phyloP scores from a whole-genome alignment of 106 monocot species.

The Dioscorea zingiberensis region DNA sequence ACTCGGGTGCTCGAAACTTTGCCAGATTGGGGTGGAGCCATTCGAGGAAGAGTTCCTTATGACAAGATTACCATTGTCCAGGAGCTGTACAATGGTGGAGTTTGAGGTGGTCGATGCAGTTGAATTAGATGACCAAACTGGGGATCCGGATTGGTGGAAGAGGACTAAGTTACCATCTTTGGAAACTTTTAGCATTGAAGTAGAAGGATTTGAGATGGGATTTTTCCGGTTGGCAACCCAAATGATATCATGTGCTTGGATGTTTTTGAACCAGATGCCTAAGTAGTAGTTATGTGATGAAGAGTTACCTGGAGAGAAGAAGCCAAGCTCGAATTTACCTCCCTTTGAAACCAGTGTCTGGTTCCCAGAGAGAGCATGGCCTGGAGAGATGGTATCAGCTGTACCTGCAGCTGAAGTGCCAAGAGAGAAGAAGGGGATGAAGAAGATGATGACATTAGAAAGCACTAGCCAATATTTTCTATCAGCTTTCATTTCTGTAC shows the following conservation, averaged over 20 bases:
- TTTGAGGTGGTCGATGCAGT: too few species aligned
- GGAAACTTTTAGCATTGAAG: not conserved
- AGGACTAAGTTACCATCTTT: constrained; percentile 6
- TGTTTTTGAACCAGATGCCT: not conserved
- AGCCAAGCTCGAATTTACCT: not conserved
- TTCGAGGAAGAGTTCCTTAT: not conserved
- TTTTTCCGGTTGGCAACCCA: not conserved
- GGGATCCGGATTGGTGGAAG: not conserved
- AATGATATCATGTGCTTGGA: not conserved
- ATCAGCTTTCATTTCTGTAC: too few species aligned
- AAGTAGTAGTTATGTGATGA: not conserved
- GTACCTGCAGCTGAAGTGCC: not conserved
- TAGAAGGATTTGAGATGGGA: not conserved
- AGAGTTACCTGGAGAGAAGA: not conserved
- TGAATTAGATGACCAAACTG: constrained; percentile 8
- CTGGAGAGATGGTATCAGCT: not conserved
- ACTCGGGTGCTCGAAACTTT: not conserved
- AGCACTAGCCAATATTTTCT: too few species aligned
- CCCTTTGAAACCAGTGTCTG: not conserved
- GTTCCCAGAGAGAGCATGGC: not conserved
- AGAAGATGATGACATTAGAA: not conserved
- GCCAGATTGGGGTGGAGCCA: not conserved
- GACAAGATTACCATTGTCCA: constrained; percentile 9
- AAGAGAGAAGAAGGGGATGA: not conserved
- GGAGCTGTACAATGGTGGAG: constrained; percentile 2